Conservation (phyloP, 805 yeast genomes). For the Suhomyces sp. region DNA sequence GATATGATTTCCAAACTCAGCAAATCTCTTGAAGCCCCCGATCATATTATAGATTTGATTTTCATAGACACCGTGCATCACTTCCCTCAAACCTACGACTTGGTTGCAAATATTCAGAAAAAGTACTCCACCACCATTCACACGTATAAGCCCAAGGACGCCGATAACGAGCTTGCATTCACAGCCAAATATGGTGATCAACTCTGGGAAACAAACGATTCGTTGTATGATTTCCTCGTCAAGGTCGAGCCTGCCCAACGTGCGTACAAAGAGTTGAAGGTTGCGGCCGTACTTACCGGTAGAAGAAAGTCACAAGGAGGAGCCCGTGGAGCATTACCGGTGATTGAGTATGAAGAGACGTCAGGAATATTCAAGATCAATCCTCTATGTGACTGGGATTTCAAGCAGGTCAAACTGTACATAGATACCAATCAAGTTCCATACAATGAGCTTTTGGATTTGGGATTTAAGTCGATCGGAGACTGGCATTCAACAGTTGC, state of each 20-base stretch:
- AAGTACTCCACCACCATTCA: slow-evolving; percentile 61
- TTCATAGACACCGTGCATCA: slow-evolving; percentile 91
- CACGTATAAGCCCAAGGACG: slow-evolving; percentile 64
- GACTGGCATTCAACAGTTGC: slow-evolving; percentile 95
- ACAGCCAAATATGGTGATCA: slow-evolving; percentile 65
- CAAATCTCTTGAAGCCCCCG: slow-evolving; percentile 7
- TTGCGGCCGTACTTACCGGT: slow-evolving; percentile 89
- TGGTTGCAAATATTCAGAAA: slow-evolving; percentile 57
- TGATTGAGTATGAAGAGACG: slow-evolving; percentile 70
- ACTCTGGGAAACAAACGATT: slow-evolving; percentile 82
- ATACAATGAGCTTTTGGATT: slow-evolving; percentile 76
- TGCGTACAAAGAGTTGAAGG: slow-evolving; percentile 70
- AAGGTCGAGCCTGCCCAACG: slow-evolving; percentile 92
- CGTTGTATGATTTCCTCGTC: slow-evolving; percentile 77
- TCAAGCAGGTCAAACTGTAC: slow-evolving; percentile 67
- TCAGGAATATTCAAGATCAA: slow-evolving; percentile 80
- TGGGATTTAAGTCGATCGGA: slow-evolving; percentile 89
- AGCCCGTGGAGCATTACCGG: slow-evolving; percentile 65
- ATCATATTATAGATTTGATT: slow-evolving; percentile 63
- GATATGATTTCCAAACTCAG: slow-evolving; percentile 70
- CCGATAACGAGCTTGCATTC: slow-evolving; percentile 61
- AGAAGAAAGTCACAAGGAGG: slow-evolving; percentile 91
- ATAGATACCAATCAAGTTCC: slow-evolving; percentile 74
- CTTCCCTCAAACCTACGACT: slow-evolving; percentile 87
- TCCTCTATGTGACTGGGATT: slow-evolving; percentile 84